Conservation (phyloP, 352 stramenopile genomes). For the Phytophthora foliorum region DNA sequence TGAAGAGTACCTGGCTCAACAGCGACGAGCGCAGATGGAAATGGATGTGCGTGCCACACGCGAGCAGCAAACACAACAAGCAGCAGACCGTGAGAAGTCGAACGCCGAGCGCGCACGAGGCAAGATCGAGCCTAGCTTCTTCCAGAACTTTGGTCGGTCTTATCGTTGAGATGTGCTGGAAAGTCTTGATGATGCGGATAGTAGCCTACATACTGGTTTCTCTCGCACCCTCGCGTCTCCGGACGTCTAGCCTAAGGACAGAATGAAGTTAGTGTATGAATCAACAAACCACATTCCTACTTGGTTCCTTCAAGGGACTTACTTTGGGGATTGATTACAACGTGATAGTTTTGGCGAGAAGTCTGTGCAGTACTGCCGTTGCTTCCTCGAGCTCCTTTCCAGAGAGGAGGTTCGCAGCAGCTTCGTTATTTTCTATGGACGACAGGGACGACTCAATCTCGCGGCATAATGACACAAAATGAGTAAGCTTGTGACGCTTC, state of each 20-base stretch:
- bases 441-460: conserved; percentile 56
- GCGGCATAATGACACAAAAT: conserved; percentile 49
- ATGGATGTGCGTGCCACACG: conserved; percentile 62
- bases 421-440: conserved; percentile 34
- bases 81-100: conserved; percentile 60
- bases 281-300: conserved; percentile 8
- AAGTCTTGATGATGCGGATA: background rate
- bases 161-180: conserved; percentile 56
- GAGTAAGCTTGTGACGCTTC: conserved; percentile 40
- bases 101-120: conserved; percentile 61
- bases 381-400: conserved; percentile 63
- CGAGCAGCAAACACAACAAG: conserved; percentile 60
- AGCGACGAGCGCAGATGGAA: conserved; percentile 57
- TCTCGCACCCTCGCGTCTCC: too few relatives aligned
- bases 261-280: conserved; percentile 23
- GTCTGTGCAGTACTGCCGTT: conserved; percentile 49
- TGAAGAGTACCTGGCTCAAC: conserved; percentile 64
- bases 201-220: too few relatives aligned
- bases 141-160: conserved; percentile 78
- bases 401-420: conserved; percentile 40
- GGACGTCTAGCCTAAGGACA: conserved; percentile 2
- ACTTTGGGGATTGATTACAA: conserved; percentile 20
- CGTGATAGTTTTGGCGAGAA: conserved; percentile 49
- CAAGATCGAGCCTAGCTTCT: conserved; percentile 80
- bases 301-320: background rate